Percentiles rank a stretch among this genome's conserved stretches.
Conservation (phyloP, 2,329 filamentous ascomycete genomes). For the Penicillium italicum region DNA sequence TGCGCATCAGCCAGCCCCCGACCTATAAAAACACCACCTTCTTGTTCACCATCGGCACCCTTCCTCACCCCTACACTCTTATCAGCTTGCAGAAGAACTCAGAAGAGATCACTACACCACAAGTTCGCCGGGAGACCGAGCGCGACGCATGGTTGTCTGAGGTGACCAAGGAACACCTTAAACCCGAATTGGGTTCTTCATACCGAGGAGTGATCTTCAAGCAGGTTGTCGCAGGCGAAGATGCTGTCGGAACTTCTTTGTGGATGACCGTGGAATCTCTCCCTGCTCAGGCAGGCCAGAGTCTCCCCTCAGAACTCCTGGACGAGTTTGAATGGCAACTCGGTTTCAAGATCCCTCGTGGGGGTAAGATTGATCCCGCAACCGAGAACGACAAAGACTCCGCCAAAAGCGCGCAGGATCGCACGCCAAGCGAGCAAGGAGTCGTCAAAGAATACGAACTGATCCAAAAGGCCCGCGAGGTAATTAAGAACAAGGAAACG, state of each 20-base stretch:
- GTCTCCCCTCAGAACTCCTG: conserved; percentile 49
- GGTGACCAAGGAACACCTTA: conserved; percentile 67
- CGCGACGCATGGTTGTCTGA: conserved; percentile 76
- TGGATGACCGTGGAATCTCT: conserved; percentile 75
- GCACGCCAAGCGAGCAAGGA: conserved; percentile 38
- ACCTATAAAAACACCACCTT: conserved; percentile 68
- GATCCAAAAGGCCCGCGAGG: conserved; percentile 49
- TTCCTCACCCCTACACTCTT: conserved; percentile 88
- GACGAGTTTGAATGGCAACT: conserved; percentile 84
- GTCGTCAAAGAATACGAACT: conserved; percentile 46
- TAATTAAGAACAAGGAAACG: conserved; percentile 39
- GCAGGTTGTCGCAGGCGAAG: conserved; percentile 69
- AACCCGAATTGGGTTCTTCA: conserved; percentile 58
- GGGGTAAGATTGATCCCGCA: conserved; percentile 39
- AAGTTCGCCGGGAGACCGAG: conserved; percentile 63
- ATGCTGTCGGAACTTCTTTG: conserved; percentile 61
- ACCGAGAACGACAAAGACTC: conserved; percentile 32
- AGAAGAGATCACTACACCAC: conserved; percentile 58
- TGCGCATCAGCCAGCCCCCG: conserved; percentile 64
- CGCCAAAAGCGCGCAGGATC: conserved; percentile 32
- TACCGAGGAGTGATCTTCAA: conserved; percentile 73
- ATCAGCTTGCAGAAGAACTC: conserved; percentile 61
- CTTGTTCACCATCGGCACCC: conserved; percentile 76
- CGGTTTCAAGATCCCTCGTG: conserved; percentile 72
- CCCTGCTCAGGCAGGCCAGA: conserved; percentile 47